phyloP scores from a whole-genome alignment of 2,329 filamentous ascomycete species.

The Acarospora socialis region DNA sequence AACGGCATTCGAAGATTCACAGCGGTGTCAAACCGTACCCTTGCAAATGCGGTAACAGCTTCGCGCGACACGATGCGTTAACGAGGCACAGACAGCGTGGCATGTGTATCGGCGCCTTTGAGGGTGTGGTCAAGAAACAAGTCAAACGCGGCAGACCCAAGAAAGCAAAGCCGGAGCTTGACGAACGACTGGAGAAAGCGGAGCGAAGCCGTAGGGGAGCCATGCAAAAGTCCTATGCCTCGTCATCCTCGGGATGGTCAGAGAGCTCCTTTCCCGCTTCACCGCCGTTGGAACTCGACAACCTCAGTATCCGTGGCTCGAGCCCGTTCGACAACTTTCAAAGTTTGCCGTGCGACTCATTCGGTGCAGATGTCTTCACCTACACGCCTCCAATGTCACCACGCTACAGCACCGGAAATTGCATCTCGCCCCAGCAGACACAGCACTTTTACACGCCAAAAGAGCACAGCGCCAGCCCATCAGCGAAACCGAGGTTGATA shows the following conservation, averaged over 20 bases:
- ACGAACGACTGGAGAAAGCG: constrained; percentile 43
- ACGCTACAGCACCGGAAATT: constrained; percentile 24
- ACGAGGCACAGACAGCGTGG: constrained; percentile 88
- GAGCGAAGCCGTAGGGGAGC: constrained; percentile 34
- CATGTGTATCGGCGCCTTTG: constrained; percentile 92
- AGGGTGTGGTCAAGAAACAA: constrained; percentile 56
- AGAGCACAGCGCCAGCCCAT: constrained; percentile 8
- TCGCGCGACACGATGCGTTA: constrained; percentile 86
- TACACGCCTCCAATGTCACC: constrained; percentile 35
- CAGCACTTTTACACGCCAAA: constrained; percentile 10
- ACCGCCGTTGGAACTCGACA: constrained; percentile 27
- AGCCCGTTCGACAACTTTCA: constrained; percentile 20
- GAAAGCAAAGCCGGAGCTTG: constrained; percentile 47
- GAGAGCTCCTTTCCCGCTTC: constrained; percentile 27
- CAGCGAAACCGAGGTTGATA: constrained; percentile 3
- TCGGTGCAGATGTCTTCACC: constrained; percentile 27
- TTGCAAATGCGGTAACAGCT: constrained; percentile 78
- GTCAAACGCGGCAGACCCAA: constrained; percentile 52
- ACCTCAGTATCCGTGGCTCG: constrained; percentile 24
- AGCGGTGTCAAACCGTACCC: constrained; percentile 90
- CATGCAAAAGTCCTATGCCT: constrained; percentile 22
- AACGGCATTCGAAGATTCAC: constrained; percentile 94
- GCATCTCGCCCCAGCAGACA: constrained; percentile 6
- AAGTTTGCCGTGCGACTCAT: constrained; percentile 3
- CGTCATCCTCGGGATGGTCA: constrained; percentile 25